phyloP scores from a whole-genome alignment of 83 land plant species.

The Thuja plicata region DNA sequence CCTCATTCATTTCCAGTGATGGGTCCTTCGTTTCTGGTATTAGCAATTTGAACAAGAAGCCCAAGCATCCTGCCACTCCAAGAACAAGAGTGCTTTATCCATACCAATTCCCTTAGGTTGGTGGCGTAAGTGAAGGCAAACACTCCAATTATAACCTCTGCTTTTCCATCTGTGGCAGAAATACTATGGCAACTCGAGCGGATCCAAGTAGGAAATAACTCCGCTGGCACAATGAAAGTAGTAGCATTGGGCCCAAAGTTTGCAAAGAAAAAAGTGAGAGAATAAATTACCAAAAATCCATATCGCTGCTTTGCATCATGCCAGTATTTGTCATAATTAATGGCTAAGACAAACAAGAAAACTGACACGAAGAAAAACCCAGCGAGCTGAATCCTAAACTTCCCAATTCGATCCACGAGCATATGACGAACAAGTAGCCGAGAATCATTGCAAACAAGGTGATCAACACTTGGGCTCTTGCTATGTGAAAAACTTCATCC shows the following conservation, averaged over 20 bases:
- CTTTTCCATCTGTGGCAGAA: slow-evolving; percentile 48
- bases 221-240: slow-evolving; percentile 76
- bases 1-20: slow-evolving; percentile 34
- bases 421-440: slow-evolving; percentile 40
- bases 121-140: neutral
- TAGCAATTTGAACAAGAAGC: slow-evolving; percentile 14
- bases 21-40: slow-evolving; percentile 43
- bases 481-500: neutral
- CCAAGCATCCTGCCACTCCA: slow-evolving; percentile 22
- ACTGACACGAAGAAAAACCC: slow-evolving; percentile 51
- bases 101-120: slow-evolving; percentile 28
- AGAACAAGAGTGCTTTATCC: neutral
- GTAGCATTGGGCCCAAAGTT: slow-evolving; percentile 79
- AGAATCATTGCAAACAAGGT: slow-evolving; percentile 49
- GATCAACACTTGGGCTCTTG: slow-evolving; percentile 29
- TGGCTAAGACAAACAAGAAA: slow-evolving; percentile 23
- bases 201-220: slow-evolving; percentile 73
- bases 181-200: slow-evolving; percentile 72
- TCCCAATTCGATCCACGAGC: slow-evolving; percentile 49
- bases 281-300: slow-evolving; percentile 27
- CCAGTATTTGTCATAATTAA: slow-evolving; percentile 27
- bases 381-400: slow-evolving; percentile 33
- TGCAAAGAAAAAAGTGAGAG: slow-evolving; percentile 70
- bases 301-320: neutral
- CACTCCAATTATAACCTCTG: neutral